Conservation (phyloP, 805 yeast species). For the Pichia phayaonensis region DNA sequence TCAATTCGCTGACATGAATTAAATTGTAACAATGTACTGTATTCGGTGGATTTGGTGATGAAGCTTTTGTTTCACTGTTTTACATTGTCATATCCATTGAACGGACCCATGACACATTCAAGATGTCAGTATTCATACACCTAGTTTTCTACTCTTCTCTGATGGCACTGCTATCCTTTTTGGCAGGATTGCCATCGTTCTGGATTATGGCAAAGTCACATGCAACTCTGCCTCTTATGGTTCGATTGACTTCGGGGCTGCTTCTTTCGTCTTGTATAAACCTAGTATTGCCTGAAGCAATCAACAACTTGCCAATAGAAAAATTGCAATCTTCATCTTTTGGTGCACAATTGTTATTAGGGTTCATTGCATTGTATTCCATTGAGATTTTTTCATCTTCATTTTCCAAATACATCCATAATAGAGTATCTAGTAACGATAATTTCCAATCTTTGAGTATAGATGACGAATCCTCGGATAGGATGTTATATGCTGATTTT, state of each 20-base stretch:
- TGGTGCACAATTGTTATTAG: conserved; percentile 10
- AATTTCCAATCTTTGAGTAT: background rate
- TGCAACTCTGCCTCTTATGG: background rate
- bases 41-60: too few species aligned
- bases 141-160: conserved; percentile 1
- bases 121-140: background rate
- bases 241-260: conserved; percentile 9
- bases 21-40: too few species aligned
- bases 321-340: background rate
- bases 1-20: background rate
- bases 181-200: conserved; percentile 10
- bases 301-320: conserved; percentile 1
- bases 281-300: conserved; percentile 11
- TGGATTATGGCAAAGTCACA: conserved; percentile 4
- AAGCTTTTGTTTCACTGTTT: background rate
- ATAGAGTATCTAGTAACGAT: background rate
- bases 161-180: conserved; percentile 7
- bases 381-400: conserved; percentile 5
- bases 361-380: conserved; percentile 7
- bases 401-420: background rate
- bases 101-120: background rate
- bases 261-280: conserved; percentile 10
- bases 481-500: background rate
- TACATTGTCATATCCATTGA: background rate
- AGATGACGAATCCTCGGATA: background rate